Base-by-base conservation (phyloP, 345 rosid genomes). In the Hibiscus syriacus region DNA sequence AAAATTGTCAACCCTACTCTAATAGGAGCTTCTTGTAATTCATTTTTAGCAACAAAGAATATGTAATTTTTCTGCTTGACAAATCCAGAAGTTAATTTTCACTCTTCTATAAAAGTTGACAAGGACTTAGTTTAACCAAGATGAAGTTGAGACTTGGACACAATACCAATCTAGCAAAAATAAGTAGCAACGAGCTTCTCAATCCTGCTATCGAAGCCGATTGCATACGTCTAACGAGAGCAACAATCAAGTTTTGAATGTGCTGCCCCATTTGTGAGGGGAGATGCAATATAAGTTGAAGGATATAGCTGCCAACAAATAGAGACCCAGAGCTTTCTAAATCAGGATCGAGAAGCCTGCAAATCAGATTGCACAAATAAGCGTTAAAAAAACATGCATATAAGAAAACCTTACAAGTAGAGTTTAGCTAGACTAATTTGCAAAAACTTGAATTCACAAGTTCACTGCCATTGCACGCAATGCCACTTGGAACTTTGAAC, bases 251-350 rank as follows among this genome's bases (percentile, higher is more conserved):
- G 80, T 88, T 80, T 39, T 66, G 84, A 64, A 88, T 82, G 78
- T 88, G 96, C 12, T 79, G 90, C 61, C 87, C 92, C 94, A 93
- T 93, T 76, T 93, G 92, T 46, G 73, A 79, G 20, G 98, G 94
- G 72, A 93, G 84, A 77, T 88, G 96, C 86, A 93, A 85, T 67
- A 92, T 87, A 68, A 93, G 97, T 80, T 90, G 97, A 80, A 93
- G 78, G 75, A 88, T 80, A 72, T 88, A 93, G 77, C 79, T 84
- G 50, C 97, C 98, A 62, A 92, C 94, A n/a, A n/a, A n/a, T n/a
- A n/a, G n/a, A n/a, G n/a, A n/a, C n/a, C n/a, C n/a, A n/a, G n/a
- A n/a, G n/a, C 94, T 83, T 76, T 93, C 96, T 76, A 90, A 68
- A 68, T 76, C 82, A 67, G 97, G 98, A 75, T 90, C 83, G 45